phyloP scores from a whole-genome alignment of 352 stramenopile genomes.

The Globisporangium megalacanthum region DNA sequence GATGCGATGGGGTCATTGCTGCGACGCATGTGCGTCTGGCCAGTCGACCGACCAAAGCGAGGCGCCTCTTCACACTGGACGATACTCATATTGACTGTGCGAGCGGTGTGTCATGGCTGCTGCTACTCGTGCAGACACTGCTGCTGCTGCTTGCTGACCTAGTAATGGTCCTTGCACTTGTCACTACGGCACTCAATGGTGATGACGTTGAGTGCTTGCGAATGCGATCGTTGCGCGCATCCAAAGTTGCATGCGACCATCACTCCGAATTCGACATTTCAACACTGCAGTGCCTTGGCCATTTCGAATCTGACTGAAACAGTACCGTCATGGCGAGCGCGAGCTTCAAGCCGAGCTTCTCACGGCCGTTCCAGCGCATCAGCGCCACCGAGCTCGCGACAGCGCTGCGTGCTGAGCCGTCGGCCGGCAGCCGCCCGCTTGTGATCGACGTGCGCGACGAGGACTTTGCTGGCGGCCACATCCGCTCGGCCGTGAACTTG shows the following conservation, averaged over 20 bases:
- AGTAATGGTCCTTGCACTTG: background rate
- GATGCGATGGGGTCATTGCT: background rate
- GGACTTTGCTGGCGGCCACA: slow-evolving; percentile 71
- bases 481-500: slow-evolving; percentile 71
- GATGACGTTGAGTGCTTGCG: background rate
- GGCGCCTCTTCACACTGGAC: background rate
- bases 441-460: slow-evolving; percentile 78
- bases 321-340: background rate
- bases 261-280: background rate
- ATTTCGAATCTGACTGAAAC: background rate
- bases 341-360: slow-evolving; percentile 33
- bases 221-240: too few species aligned
- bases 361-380: slow-evolving; percentile 29
- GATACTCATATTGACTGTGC: too few species aligned
- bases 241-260: background rate
- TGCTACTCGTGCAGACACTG: too few species aligned
- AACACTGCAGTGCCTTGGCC: background rate
- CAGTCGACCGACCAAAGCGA: background rate
- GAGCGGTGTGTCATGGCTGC: too few species aligned
- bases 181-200: background rate
- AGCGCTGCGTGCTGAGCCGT: slow-evolving; percentile 30
- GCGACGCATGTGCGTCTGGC: background rate
- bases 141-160: too few species aligned
- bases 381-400: slow-evolving; percentile 46
- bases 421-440: slow-evolving; percentile 25